Percentiles rank a stretch among this genome's conserved stretches.
These are phyloP conservation scores for Dimocarpus longan DNA, from an alignment of 345 rosid genomes.

Conservation along the genomic window DNA sequence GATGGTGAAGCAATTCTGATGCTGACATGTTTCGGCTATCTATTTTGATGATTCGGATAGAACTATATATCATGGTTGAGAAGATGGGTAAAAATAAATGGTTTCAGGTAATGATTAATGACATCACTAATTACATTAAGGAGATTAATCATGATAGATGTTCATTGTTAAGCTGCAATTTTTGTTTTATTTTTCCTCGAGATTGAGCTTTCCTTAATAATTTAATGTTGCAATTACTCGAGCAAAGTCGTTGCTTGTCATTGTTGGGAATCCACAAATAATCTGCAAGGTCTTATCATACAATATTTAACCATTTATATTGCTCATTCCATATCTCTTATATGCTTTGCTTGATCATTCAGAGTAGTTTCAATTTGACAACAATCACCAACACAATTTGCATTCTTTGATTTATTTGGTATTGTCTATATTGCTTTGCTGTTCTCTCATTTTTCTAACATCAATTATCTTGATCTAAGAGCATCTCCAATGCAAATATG, in stretches of 20 bases:
- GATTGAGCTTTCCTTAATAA: too few species aligned
- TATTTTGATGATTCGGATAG: background rate
- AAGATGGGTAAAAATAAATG: too few species aligned
- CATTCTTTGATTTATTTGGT: background rate
- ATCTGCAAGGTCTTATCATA: constrained; percentile 45
- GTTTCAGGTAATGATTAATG: too few species aligned
- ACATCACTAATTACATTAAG: too few species aligned
- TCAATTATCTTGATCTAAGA: too few species aligned
- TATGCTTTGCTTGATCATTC: background rate
- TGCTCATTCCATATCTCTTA: background rate
- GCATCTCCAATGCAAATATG: too few species aligned
- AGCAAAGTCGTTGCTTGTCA: constrained; percentile 51
- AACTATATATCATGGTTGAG: background rate
- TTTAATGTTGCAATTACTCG: constrained; percentile 60
- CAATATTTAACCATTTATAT: background rate
- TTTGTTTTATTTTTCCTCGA: too few species aligned
- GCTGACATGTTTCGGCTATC: background rate
- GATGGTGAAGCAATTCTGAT: background rate
- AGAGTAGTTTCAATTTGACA: too few species aligned
- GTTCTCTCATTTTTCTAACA: background rate
- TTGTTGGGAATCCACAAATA: constrained; percentile 60
- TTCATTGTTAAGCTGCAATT: too few species aligned
- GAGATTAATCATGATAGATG: too few species aligned
- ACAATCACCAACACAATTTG: background rate
- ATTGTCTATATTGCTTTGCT: background rate